A percentile compares a stretch with the other conserved stretches of the same genome.
Evolutionary conservation across 306 rosid species (phyloP).

Genomic region (Rubus parviflorus): DNA sequence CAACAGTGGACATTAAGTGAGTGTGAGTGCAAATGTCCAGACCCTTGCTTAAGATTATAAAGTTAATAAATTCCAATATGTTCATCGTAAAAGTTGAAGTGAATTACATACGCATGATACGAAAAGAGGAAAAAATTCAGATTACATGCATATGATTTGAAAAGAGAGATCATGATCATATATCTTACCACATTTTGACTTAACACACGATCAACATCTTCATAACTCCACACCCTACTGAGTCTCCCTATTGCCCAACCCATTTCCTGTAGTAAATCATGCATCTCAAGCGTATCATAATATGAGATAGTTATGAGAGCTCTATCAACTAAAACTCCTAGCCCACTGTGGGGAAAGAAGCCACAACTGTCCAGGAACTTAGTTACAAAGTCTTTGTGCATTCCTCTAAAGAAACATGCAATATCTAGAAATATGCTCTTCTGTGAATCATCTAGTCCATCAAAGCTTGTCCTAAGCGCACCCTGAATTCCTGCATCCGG

Average conservation of each 20-base stretch:
- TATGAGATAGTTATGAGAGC: slow-evolving; percentile 19
- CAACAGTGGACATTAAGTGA: background rate
- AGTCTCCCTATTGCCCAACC: background rate
- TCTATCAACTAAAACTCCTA: background rate
- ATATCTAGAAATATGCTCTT: slow-evolving; percentile 29
- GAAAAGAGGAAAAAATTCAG: no score
- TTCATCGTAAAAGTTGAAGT: no score
- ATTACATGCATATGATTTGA: no score
- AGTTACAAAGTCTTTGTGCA: slow-evolving; percentile 10
- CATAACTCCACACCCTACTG: background rate
- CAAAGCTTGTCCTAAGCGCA: slow-evolving; percentile 15
- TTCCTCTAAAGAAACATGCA: slow-evolving; percentile 47
- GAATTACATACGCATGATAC: no score
- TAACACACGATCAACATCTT: background rate
- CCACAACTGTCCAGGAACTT: slow-evolving; percentile 24
- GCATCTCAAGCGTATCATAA: slow-evolving; percentile 12
- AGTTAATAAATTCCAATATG: no score
- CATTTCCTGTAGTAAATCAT: no score
- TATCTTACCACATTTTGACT: background rate
- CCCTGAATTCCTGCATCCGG: background rate
- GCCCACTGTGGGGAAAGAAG: slow-evolving; percentile 30
- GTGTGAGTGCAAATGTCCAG: background rate
- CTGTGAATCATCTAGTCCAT: slow-evolving; percentile 13
- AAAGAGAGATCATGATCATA: no score
- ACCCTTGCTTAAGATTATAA: no score